phyloP scores from a whole-genome alignment of 768 basidiomycete genomes.

The Amylocystis lapponica region DNA sequence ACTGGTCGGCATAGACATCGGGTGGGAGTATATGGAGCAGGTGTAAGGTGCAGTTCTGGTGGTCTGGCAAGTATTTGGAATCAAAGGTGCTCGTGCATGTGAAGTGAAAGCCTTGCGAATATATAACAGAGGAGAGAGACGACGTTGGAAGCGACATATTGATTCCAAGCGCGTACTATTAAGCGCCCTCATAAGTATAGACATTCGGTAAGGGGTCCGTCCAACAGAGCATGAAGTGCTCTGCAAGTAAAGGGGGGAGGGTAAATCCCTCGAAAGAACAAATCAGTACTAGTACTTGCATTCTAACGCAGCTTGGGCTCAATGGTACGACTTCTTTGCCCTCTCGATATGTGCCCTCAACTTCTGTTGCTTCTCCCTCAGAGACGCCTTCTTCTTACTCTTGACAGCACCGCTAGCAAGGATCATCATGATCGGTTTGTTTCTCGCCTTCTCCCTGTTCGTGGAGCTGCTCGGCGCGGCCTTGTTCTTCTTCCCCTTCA shows the following conservation, averaged over 20 bases:
- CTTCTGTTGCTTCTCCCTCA: conserved; percentile 78
- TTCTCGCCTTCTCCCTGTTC: conserved; percentile 87
- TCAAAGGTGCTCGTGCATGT: conserved; percentile 11
- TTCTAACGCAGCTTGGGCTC: no score
- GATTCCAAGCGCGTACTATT: neutral
- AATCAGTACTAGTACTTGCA: neutral
- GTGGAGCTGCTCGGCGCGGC: conserved; percentile 79
- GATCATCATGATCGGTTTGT: conserved; percentile 96
- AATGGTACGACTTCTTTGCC: conserved; percentile 44
- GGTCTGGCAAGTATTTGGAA: neutral
- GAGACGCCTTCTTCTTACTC: conserved; percentile 77
- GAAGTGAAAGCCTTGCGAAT: conserved; percentile 21
- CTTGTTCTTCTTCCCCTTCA: conserved; percentile 90
- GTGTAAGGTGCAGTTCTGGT: conserved; percentile 22
- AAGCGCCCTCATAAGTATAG: no score
- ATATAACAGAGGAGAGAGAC: conserved; percentile 14
- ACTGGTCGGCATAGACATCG: conserved; percentile 37
- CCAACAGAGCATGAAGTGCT: no score
- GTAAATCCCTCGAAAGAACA: neutral
- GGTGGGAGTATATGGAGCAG: conserved; percentile 33
- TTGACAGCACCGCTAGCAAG: conserved; percentile 69
- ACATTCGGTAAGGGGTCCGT: no score
- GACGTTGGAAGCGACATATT: neutral
- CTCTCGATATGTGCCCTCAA: conserved; percentile 70
- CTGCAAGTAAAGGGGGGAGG: no score